These are phyloP conservation scores for Zelopaecilomyces penicillatus DNA, from an alignment of 2,329 filamentous ascomycete species.

Conservation along the genomic window DNA sequence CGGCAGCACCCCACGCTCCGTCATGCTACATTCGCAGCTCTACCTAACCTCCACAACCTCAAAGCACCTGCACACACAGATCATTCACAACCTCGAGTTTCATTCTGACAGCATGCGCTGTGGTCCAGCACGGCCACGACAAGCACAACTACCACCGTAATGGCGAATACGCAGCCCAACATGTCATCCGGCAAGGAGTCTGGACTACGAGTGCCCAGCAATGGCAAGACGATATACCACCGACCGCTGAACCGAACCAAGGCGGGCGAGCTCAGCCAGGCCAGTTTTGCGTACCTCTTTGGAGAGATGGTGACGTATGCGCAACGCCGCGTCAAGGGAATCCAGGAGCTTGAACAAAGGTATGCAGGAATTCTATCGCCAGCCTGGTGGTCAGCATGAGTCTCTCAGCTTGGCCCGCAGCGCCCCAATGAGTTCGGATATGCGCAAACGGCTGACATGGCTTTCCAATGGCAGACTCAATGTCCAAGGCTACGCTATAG, in stretches of 20 bases:
- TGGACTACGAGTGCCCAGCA: conserved; percentile 80
- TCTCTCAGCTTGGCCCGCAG: no score
- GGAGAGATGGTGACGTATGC: conserved; percentile 95
- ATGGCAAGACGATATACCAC: conserved; percentile 97
- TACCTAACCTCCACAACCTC: no score
- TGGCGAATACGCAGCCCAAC: conserved; percentile 44
- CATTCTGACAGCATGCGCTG: no score
- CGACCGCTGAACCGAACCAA: conserved; percentile 84
- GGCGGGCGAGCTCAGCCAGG: conserved; percentile 80
- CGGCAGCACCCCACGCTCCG: no score
- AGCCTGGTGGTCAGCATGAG: no score
- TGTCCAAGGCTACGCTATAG: conserved; percentile 84
- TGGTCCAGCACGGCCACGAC: neutral
- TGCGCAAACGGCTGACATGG: neutral
- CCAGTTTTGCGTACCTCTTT: conserved; percentile 93
- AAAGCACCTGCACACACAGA: no score
- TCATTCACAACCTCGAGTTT: no score
- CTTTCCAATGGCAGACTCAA: conserved; percentile 55
- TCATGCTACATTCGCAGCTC: no score
- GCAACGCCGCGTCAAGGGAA: conserved; percentile 80
- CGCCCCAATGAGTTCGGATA: no score
- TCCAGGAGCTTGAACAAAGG: conserved; percentile 89
- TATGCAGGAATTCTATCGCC: conserved; percentile 28
- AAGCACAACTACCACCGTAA: conserved; percentile 15
- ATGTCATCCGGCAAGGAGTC: conserved; percentile 40